These are phyloP conservation scores for Diplocarpon mali DNA, from an alignment of 2,329 filamentous ascomycete genomes.

Conservation along the genomic window DNA sequence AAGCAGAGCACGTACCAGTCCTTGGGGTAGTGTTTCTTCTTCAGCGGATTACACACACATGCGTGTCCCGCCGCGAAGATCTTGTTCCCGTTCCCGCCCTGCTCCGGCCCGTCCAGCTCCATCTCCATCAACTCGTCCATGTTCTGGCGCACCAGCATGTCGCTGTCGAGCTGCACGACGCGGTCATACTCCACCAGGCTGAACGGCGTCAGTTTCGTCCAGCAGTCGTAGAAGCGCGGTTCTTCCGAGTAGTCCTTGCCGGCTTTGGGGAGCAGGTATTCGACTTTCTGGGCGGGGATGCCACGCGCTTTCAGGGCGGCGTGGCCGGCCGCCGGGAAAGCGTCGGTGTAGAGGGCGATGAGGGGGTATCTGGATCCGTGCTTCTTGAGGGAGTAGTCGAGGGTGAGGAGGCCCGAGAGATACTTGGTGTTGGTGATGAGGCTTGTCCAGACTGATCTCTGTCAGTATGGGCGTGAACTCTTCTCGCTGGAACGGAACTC, in stretches of 20 bases:
- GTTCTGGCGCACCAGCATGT: conserved; percentile 74
- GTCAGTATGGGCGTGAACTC: conserved; percentile 1
- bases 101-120: conserved; percentile 48
- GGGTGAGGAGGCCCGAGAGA: conserved; percentile 70
- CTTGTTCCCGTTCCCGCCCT: conserved; percentile 39
- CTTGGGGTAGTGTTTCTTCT: conserved; percentile 66
- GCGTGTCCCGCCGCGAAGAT: conserved; percentile 80
- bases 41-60: conserved; percentile 75
- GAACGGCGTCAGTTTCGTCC: conserved; percentile 78
- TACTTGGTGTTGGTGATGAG: conserved; percentile 79
- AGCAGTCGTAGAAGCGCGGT: conserved; percentile 80
- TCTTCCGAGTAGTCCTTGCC: conserved; percentile 63
- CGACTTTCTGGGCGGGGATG: conserved; percentile 59
- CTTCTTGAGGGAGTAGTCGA: conserved; percentile 64
- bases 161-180: conserved; percentile 75
- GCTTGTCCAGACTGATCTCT: conserved; percentile 65
- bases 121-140: conserved; percentile 94
- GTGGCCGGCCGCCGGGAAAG: conserved; percentile 58
- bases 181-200: conserved; percentile 65
- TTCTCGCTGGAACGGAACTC: not conserved
- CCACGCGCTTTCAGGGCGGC: conserved; percentile 56
- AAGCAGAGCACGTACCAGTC: conserved; percentile 46
- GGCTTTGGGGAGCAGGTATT: conserved; percentile 57
- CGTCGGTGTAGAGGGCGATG: conserved; percentile 71
- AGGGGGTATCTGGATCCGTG: conserved; percentile 61